Base-by-base conservation (phyloP, 345 rosid genomes). In the Dovyalis caffra region DNA sequence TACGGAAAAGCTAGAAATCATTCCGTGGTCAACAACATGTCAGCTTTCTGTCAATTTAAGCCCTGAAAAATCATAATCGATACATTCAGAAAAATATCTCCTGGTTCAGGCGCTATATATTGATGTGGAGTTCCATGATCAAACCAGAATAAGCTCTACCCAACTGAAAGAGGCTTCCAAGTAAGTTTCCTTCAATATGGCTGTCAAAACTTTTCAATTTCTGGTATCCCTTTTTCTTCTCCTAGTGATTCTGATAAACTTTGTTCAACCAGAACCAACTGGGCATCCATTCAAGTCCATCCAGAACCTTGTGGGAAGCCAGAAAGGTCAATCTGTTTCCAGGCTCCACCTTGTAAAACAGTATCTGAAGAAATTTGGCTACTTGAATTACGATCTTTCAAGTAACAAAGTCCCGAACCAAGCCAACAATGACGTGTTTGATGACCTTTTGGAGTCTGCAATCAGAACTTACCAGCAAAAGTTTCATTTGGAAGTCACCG, bases 331-430 rank as follows among this genome's bases (percentile, higher is more conserved):
- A 11, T 49, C 21, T 29, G 10, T 49, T 1, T 8, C 64, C 11
- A 73, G 69, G 23, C 31, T 78, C 47, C 31, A 15, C 21, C 53
- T 68, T 56, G 57, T 61, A 43, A 78, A 78, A 21, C 69, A 49
- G 29, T 62, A 47, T 51, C 60, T 78, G 6, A 28, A 49, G 34
- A 68, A 73, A 34, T 70, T 73, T 1, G 77, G 81, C 2, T 78
- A 78, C 73, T 61, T 66, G 76, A 43, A 45, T 67, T 20, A 69
- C 25, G 62, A 75, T 60, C 29, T 21, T 58, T 21, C 26, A 25
- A 58, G 21, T n/a, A 10, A 26, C 40, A 28, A 20, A n/a, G 21
- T 23, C 21, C 6, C 7, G 23, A 31, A 43, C 51, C 56, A 67
- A 58, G 51, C 16, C 4, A 11, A 66, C 20, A 18, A 25, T 14